phyloP scores from a whole-genome alignment of 2,329 filamentous ascomycete genomes.

The Paracamarosporium sp. region DNA sequence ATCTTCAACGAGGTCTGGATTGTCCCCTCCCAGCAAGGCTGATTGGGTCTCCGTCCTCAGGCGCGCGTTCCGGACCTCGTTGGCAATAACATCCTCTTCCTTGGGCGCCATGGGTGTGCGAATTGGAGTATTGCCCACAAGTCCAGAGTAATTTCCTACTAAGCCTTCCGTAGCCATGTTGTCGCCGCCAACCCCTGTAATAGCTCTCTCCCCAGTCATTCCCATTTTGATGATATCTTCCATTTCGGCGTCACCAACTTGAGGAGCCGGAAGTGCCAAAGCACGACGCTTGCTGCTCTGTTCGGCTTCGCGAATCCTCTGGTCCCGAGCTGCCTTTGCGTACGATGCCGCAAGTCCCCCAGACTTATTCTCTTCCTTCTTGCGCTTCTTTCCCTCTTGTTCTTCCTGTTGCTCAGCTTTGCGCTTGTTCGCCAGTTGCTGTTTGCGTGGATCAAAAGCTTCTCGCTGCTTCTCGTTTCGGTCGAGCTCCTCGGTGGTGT shows the following conservation, averaged over 20 bases:
- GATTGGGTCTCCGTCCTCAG: conserved; percentile 94
- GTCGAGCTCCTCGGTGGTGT: conserved; percentile 81
- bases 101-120: conserved; percentile 89
- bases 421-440: conserved; percentile 88
- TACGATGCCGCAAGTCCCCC: conserved; percentile 84
- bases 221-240: conserved; percentile 99
- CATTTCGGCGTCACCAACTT: conserved; percentile 90
- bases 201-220: conserved; percentile 87
- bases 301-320: conserved; percentile 93
- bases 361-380: conserved; percentile 83
- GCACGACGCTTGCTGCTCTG: conserved; percentile 91
- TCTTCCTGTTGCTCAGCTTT: conserved; percentile 92
- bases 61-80: conserved; percentile 93
- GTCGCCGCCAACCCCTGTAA: conserved; percentile 77
- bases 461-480: conserved; percentile 84
- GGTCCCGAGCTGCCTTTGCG: conserved; percentile 90
- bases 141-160: conserved; percentile 82
- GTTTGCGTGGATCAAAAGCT: conserved; percentile 89
- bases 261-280: conserved; percentile 84
- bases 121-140: conserved; percentile 84
- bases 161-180: conserved; percentile 85
- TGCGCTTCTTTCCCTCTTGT: conserved; percentile 76
- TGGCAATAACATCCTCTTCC: conserved; percentile 94
- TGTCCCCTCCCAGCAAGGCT: conserved; percentile 90
- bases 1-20: conserved; percentile 85